These are phyloP conservation scores for Trapa bicornis DNA, from an alignment of 345 rosid species.

Conservation along the genomic window DNA sequence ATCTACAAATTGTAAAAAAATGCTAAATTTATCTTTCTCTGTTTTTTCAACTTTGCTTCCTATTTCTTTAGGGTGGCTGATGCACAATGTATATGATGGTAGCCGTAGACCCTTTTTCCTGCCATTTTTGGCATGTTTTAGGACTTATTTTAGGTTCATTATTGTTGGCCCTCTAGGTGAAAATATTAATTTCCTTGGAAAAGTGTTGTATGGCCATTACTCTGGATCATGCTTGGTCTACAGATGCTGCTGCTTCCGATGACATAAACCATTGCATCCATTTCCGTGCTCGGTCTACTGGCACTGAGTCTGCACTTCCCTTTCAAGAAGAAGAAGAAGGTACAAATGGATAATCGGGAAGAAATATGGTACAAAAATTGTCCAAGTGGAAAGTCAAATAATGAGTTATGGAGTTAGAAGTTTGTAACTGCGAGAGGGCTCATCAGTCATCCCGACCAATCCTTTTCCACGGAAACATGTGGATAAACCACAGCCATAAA, in stretches of 20 bases:
- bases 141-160: no score
- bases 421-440: no score
- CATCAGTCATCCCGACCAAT: no score
- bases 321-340: no score
- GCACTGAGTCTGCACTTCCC: no score
- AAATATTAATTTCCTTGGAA: background rate
- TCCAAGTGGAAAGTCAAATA: no score
- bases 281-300: background rate
- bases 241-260: background rate
- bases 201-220: background rate
- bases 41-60: background rate
- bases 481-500: no score
- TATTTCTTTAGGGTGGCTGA: background rate
- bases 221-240: slow-evolving; percentile 5
- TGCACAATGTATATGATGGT: background rate
- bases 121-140: background rate
- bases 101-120: background rate
- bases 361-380: no score
- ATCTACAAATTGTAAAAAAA: slow-evolving; percentile 70
- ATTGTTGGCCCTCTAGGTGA: no score
- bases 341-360: no score
- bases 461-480: no score
- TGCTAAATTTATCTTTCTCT: background rate
- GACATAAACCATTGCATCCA: background rate
- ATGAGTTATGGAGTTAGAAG: no score